These are phyloP conservation scores for Strombidium stylifer DNA, from an alignment of 73 alveolate genomes.

Conservation along the genomic window DNA sequence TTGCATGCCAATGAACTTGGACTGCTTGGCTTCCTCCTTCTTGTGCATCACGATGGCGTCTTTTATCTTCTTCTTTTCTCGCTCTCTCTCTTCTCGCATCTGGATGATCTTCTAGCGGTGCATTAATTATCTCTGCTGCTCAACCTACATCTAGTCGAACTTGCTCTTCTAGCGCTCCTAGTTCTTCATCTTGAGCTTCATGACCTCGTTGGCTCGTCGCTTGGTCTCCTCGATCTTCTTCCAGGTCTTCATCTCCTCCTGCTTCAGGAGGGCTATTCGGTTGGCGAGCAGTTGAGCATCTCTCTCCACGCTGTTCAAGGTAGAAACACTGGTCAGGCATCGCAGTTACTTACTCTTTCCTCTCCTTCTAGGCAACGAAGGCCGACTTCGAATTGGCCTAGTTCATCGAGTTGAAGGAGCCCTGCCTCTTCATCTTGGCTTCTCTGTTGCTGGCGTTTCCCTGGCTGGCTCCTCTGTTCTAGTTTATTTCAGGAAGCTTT, in stretches of 20 bases:
- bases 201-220: conserved; percentile 46
- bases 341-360: conserved; percentile 28
- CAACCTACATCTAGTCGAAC: not conserved
- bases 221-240: conserved; percentile 46
- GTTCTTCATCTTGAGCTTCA: conserved; percentile 24
- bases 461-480: too few species aligned
- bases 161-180: not conserved
- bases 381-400: not conserved
- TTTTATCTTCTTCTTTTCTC: conserved; percentile 37
- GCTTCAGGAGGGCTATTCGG: conserved; percentile 42
- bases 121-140: conserved; percentile 13
- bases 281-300: conserved; percentile 44
- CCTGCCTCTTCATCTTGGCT: conserved; percentile 3
- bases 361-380: conserved; percentile 2
- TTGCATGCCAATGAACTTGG: conserved; percentile 1
- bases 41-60: conserved; percentile 39
- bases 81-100: conserved; percentile 38
- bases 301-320: conserved; percentile 31
- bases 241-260: conserved; percentile 46
- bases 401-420: not conserved
- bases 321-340: too few species aligned
- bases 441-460: not conserved
- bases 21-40: conserved; percentile 34
- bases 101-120: conserved; percentile 13
- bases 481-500: too few species aligned